Evolutionary conservation across 495 filamentous ascomycete genomes (phyloP).

Genomic region (Lophium mytilinum): DNA sequence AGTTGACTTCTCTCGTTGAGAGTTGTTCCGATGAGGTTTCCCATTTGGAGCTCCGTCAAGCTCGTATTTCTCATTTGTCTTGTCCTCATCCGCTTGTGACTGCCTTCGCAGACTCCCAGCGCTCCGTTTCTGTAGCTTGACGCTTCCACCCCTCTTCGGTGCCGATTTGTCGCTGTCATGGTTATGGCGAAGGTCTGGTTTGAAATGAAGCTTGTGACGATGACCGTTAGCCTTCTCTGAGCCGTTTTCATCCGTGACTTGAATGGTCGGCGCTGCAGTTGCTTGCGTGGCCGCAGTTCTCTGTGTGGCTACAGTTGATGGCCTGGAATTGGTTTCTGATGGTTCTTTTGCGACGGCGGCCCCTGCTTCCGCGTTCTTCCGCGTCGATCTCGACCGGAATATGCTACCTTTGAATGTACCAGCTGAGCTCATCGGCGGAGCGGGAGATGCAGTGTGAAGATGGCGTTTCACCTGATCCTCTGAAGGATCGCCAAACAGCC

Average conservation of each 20-base stretch:
- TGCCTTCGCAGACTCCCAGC: constrained; percentile 15
- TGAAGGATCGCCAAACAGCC: constrained; percentile 59
- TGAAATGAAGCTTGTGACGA: constrained; percentile 26
- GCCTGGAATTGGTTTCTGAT: constrained; percentile 16
- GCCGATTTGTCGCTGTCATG: constrained; percentile 7
- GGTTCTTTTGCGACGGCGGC: constrained; percentile 3
- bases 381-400: constrained; percentile 45
- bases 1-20: constrained; percentile 5
- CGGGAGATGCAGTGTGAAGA: constrained; percentile 16
- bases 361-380: constrained; percentile 13
- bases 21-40: constrained; percentile 6
- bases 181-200: constrained; percentile 19
- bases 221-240: constrained; percentile 19
- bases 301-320: constrained; percentile 24
- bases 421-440: constrained; percentile 50
- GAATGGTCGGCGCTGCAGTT: constrained; percentile 28
- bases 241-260: constrained; percentile 35
- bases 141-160: constrained; percentile 11
- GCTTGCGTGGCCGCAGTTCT: constrained; percentile 19
- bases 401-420: constrained; percentile 70
- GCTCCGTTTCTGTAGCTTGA: constrained; percentile 21
- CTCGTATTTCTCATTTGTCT: constrained; percentile 5
- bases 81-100: constrained; percentile 8
- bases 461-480: constrained; percentile 24
- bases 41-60: constrained; percentile 13